phyloP scores from a whole-genome alignment of 768 basidiomycete genomes.

The Naganishia vishniacii region DNA sequence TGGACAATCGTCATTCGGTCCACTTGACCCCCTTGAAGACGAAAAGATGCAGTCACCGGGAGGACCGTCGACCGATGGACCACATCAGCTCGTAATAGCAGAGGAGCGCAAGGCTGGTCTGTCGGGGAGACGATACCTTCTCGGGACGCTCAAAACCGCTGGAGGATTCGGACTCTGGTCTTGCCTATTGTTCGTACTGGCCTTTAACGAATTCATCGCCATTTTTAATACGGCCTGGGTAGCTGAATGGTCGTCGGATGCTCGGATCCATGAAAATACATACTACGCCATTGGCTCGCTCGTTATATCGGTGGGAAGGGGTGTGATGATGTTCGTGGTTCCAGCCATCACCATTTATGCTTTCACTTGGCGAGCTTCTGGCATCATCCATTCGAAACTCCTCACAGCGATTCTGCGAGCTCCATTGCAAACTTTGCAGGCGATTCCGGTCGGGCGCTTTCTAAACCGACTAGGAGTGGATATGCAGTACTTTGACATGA shows the following conservation, averaged over 20 bases:
- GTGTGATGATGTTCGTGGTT: neutral
- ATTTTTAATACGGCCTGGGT: constrained; percentile 4
- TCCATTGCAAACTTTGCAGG: constrained; percentile 7
- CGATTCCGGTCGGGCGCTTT: constrained; percentile 26
- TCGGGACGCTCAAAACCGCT: neutral
- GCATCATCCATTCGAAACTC: constrained; percentile 25
- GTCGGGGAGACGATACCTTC: neutral
- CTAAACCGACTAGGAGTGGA: constrained; percentile 42
- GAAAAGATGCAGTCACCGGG: too few relatives aligned
- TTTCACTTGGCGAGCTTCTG: constrained; percentile 11
- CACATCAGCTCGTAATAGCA: neutral
- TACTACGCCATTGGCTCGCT: constrained; percentile 5
- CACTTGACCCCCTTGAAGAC: too few relatives aligned
- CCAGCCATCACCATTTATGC: neutral
- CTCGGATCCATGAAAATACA: neutral
- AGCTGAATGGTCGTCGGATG: constrained; percentile 2
- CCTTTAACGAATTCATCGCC: neutral
- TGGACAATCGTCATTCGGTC: too few relatives aligned
- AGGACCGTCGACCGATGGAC: too few relatives aligned
- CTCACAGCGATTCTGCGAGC: neutral
- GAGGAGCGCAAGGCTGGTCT: constrained; percentile 9
- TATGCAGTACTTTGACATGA: constrained; percentile 34
- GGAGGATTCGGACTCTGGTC: neutral
- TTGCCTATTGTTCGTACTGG: neutral
- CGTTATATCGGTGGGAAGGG: neutral